A percentile compares a stretch with the other conserved stretches of the same genome.
Conservation (phyloP, 169 alveolate species). For the Perkinsus chesapeaki region DNA sequence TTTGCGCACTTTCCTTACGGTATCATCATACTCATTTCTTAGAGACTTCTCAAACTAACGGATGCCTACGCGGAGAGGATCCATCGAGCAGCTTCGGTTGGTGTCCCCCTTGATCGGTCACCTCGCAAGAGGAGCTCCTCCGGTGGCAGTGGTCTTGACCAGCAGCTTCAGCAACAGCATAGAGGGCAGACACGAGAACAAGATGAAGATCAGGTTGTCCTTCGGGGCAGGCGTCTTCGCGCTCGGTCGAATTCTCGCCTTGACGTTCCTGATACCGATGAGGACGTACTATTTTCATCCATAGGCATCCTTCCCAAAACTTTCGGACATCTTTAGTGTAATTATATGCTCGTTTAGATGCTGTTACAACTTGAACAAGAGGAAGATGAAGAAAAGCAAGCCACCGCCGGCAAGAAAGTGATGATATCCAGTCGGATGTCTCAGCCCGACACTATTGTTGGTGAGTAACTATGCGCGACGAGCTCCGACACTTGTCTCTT, state of each 20-base stretch:
- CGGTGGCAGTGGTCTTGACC: background rate
- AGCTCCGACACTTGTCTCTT: background rate
- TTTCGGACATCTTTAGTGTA: background rate
- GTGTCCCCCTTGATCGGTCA: background rate
- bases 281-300: background rate
- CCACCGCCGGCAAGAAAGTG: background rate
- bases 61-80: background rate
- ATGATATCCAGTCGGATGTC: background rate
- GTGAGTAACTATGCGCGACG: background rate
- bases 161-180: background rate
- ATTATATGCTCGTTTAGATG: background rate
- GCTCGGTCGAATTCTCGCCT: background rate
- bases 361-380: background rate
- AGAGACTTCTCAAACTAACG: background rate
- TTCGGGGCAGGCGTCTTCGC: background rate
- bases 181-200: background rate
- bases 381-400: background rate
- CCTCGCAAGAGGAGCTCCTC: background rate
- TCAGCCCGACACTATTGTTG: background rate
- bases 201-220: slow-evolving; percentile 1
- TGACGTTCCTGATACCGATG: background rate
- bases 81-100: background rate
- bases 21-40: background rate
- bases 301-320: background rate
- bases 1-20: background rate